phyloP scores from a whole-genome alignment of 2,329 filamentous ascomycete genomes.

The Fusarium sp. region DNA sequence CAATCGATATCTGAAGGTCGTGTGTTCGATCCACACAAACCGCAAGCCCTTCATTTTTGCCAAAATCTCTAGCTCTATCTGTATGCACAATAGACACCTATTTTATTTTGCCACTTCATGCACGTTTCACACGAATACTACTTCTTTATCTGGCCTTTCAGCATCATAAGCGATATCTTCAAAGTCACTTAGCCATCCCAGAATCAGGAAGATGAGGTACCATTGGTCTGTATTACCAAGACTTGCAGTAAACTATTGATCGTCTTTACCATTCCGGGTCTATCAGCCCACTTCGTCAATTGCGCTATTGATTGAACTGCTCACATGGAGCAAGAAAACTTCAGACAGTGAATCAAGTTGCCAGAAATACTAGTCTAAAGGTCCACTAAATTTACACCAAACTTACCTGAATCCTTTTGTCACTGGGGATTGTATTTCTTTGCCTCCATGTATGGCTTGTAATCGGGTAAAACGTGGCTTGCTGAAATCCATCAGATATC shows the following conservation, averaged over 20 bases:
- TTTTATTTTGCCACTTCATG: background rate
- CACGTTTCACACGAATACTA: accelerated
- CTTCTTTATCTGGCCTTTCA: background rate
- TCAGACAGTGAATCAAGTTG: accelerated
- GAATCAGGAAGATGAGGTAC: background rate
- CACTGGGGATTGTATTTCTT: accelerated
- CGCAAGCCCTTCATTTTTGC: background rate
- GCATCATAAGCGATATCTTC: background rate
- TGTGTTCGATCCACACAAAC: constrained; percentile 3
- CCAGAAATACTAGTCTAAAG: accelerated
- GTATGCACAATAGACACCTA: accelerated
- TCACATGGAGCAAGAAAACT: background rate
- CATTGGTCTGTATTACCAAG: background rate
- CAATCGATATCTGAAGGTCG: background rate
- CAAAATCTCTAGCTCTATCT: background rate
- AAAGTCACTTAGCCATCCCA: background rate
- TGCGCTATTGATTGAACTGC: background rate
- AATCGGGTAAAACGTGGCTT: background rate
- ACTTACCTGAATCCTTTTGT: accelerated
- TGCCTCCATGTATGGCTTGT: background rate
- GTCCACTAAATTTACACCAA: accelerated
- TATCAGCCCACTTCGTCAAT: background rate
- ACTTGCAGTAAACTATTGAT: background rate
- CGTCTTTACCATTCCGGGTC: background rate
- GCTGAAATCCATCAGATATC: background rate